phyloP scores from a whole-genome alignment of 495 filamentous ascomycete genomes.

The Melanomma pulvis-pyrius region DNA sequence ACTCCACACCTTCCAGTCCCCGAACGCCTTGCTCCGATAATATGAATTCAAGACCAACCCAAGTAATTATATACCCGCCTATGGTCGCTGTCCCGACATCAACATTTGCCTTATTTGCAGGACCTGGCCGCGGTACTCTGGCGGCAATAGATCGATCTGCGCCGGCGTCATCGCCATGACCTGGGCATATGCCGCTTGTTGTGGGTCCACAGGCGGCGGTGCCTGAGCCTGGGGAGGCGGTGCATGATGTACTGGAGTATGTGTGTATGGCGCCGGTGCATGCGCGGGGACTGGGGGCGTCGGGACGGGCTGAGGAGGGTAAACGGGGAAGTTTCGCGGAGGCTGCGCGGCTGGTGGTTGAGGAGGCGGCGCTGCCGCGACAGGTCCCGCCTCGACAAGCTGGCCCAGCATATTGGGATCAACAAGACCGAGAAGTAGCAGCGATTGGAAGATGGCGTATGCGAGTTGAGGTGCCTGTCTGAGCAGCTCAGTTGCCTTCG shows the following conservation, averaged over 20 bases:
- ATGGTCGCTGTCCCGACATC: slow-evolving; percentile 42
- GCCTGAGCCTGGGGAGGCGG: slow-evolving; percentile 37
- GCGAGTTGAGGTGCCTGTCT: slow-evolving; percentile 88
- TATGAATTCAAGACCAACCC: not conserved
- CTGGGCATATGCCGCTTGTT: slow-evolving; percentile 65
- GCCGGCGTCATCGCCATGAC: slow-evolving; percentile 75
- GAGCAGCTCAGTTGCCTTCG: slow-evolving; percentile 83
- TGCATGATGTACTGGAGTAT: not conserved
- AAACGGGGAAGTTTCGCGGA: slow-evolving; percentile 33
- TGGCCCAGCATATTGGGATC: slow-evolving; percentile 62
- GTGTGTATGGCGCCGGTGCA: slow-evolving; percentile 38
- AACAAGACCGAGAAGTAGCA: slow-evolving; percentile 91
- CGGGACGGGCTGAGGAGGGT: slow-evolving; percentile 43
- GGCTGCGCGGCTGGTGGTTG: slow-evolving; percentile 38
- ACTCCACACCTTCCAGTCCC: not conserved
- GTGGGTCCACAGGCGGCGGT: slow-evolving; percentile 16
- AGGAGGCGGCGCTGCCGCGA: slow-evolving; percentile 46
- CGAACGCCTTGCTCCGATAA: not conserved
- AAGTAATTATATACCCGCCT: not conserved
- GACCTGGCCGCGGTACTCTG: slow-evolving; percentile 73
- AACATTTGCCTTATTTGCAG: slow-evolving; percentile 66
- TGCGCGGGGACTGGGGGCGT: slow-evolving; percentile 61
- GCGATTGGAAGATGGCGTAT: slow-evolving; percentile 93
- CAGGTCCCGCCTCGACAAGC: slow-evolving; percentile 54
- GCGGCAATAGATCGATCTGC: slow-evolving; percentile 73